phyloP scores from a whole-genome alignment of 2,329 filamentous ascomycete species.

The Exophiala phaeomuriformis region DNA sequence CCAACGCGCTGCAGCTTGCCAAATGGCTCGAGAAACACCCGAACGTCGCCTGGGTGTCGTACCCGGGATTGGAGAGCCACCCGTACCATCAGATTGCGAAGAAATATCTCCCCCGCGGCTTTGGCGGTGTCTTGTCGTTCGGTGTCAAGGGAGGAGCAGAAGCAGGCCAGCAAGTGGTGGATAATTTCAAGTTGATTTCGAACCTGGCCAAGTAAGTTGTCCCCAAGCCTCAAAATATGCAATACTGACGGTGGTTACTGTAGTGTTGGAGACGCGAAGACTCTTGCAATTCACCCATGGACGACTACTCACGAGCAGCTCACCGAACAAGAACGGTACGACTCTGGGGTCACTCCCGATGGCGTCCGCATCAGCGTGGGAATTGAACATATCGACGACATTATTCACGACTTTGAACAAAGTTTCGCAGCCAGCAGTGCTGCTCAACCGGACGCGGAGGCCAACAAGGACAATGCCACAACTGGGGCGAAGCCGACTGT shows the following conservation, averaged over 20 bases:
- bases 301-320: slow-evolving; percentile 85
- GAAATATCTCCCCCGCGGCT: slow-evolving; percentile 77
- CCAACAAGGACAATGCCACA: slow-evolving; percentile 19
- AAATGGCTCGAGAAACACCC: slow-evolving; percentile 74
- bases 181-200: slow-evolving; percentile 89
- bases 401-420: slow-evolving; percentile 84
- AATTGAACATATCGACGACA: slow-evolving; percentile 89
- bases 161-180: slow-evolving; percentile 83
- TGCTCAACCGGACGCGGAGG: slow-evolving; percentile 17
- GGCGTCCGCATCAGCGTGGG: slow-evolving; percentile 87
- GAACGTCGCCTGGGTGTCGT: slow-evolving; percentile 87
- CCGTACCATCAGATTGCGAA: slow-evolving; percentile 71
- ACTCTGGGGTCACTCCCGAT: slow-evolving; percentile 71
- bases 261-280: slow-evolving; percentile 80
- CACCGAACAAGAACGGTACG: slow-evolving; percentile 65
- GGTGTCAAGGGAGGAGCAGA: slow-evolving; percentile 80
- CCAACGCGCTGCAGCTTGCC: slow-evolving; percentile 73
- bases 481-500: slow-evolving; percentile 11
- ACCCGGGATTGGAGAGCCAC: slow-evolving; percentile 80
- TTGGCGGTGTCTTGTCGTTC: slow-evolving; percentile 85
- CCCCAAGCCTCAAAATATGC: slow-evolving; percentile 12
- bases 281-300: slow-evolving; percentile 83
- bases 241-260: not conserved
- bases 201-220: slow-evolving; percentile 72
- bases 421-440: slow-evolving; percentile 55